A percentile compares a stretch with the other conserved stretches of the same genome.
Evolutionary conservation across 2,329 filamentous ascomycete species (phyloP).

Genomic region (Aquanectria penicillioides): DNA sequence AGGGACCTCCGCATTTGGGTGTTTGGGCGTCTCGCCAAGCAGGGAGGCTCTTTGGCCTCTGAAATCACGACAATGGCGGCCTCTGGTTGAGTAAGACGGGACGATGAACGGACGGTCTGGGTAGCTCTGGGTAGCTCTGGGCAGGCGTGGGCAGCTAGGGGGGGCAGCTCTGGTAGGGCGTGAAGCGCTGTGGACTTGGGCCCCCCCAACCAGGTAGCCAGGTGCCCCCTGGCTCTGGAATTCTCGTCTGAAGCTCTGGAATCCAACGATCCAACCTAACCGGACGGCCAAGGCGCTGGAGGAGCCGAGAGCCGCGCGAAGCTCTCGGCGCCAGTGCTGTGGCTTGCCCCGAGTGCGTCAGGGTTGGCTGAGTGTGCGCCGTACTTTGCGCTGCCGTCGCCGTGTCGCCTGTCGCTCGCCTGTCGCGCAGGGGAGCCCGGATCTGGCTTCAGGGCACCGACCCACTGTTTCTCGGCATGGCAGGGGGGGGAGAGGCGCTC

Average conservation of each 20-base stretch:
- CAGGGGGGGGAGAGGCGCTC: neutral
- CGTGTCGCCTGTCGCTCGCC: too few relatives aligned
- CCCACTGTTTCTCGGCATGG: conserved; percentile 8
- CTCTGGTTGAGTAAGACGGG: neutral
- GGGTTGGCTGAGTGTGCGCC: conserved; percentile 8
- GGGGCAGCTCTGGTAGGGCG: too few relatives aligned
- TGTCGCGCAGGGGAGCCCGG: neutral
- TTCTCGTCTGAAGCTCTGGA: neutral
- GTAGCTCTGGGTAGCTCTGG: too few relatives aligned
- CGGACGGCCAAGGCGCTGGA: conserved; percentile 3
- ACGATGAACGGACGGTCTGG: conserved; percentile 2
- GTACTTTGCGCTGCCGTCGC: neutral
- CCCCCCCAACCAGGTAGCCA: too few relatives aligned
- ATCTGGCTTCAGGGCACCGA: neutral
- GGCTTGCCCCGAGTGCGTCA: neutral
- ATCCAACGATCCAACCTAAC: neutral
- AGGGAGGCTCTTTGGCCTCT: neutral
- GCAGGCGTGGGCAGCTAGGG: too few relatives aligned
- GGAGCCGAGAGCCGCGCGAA: conserved; percentile 16
- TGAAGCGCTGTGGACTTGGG: conserved; percentile 14
- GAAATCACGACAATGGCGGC: neutral
- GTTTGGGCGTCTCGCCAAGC: too few relatives aligned
- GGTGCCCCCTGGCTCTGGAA: neutral
- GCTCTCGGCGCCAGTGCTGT: conserved; percentile 1
- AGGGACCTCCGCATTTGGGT: too few relatives aligned